Base-by-base conservation (phyloP, 139 green algal genomes). In the Haematococcus lacustris region DNA sequence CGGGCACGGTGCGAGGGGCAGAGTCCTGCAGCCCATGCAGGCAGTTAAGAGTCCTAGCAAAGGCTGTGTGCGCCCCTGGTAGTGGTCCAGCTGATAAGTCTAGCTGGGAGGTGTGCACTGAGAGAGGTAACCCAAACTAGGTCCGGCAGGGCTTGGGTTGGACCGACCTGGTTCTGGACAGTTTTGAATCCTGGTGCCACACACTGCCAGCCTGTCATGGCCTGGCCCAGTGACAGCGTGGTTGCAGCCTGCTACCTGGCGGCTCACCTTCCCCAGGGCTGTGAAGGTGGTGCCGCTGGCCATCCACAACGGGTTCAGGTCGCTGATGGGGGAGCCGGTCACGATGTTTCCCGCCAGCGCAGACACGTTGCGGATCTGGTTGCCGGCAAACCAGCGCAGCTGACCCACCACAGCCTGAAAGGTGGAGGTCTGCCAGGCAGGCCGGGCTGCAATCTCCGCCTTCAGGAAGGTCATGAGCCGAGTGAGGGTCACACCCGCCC, bases 251-350 rank as follows among this genome's bases (percentile, higher is more conserved):
- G n/a, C n/a, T n/a, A n/a, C 68, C 72, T 82, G 73, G 33, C 59
- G 51, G 53, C 53, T 26, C n/a, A 83, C 80, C 34, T 68, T 57
- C 21, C 83, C 76, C 70, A 78, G 57, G 1, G 63, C 77, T 23
- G 76, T 80, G 51, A 98, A 98, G 1, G 59, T 78, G 28, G 91
- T 80, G n/a, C 83, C 78, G 38, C 71, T 69, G 0, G 90, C 88
- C 79, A 98, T 94, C 86, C 87, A 94, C 13, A 98, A 21, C 5
- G 93, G 93, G 80, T 97, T 97, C 23, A 98, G 80, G 77, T 98
- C 94, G 3, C 84, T 94, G 79, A 98, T 98, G 71, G 94, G 94
- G 66, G 73, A 89, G 38, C 81, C 94, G 17, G 94, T 98, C 51
- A 82, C 80, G 43, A 98, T 88, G 83, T 98, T 98, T 61, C 94